phyloP scores from a whole-genome alignment of 129 eudicot genomes.

The Smallanthus sonchifolius region DNA sequence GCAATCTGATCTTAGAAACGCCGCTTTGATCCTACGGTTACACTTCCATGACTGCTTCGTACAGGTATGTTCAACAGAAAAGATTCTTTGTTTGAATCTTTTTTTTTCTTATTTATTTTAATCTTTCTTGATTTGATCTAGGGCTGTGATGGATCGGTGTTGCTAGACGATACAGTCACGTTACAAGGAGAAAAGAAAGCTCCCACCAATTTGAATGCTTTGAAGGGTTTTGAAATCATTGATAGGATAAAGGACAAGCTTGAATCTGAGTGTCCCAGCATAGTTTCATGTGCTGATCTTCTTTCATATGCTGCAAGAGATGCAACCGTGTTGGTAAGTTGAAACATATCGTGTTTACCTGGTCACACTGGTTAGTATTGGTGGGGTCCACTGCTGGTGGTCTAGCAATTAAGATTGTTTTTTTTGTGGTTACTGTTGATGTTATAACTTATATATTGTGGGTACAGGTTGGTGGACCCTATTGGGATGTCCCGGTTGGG shows the following conservation, averaged over 20 bases:
- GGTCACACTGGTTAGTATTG: not conserved
- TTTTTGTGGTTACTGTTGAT: not conserved
- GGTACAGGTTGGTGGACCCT: conserved; percentile 88
- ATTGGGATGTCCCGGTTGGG: conserved; percentile 82
- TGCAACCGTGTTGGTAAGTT: conserved; percentile 64
- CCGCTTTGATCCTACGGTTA: conserved; percentile 63
- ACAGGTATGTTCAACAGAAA: conserved; percentile 32
- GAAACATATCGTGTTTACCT: not conserved
- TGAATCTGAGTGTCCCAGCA: conserved; percentile 91
- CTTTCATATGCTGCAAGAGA: conserved; percentile 89
- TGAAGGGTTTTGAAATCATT: conserved; percentile 73
- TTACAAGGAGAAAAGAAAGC: conserved; percentile 85
- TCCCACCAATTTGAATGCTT: conserved; percentile 42
- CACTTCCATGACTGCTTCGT: conserved; percentile 91
- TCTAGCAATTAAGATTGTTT: not conserved
- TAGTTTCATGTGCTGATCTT: conserved; percentile 81
- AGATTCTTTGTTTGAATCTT: not conserved
- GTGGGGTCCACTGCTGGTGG: not conserved
- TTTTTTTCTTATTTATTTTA: not conserved
- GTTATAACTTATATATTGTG: not conserved
- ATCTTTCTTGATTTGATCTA: conserved; percentile 3
- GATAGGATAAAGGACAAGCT: conserved; percentile 68
- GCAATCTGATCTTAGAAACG: conserved; percentile 67
- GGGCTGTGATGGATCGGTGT: conserved; percentile 93
- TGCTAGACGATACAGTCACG: conserved; percentile 70